phyloP scores from a whole-genome alignment of 129 eudicot genomes.

The Tagetes patula region DNA sequence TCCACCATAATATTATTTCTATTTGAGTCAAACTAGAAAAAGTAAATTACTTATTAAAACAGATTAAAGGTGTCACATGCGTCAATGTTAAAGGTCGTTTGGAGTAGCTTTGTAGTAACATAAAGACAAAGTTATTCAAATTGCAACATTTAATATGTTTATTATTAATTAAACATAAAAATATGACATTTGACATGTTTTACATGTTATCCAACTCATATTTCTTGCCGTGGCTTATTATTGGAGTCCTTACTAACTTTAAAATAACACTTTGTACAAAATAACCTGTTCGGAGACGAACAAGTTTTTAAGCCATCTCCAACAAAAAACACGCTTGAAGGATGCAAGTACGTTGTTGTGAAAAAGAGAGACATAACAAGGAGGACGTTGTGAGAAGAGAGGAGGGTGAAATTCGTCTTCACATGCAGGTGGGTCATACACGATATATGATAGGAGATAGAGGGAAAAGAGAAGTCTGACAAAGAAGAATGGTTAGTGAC shows the following conservation, averaged over 20 bases:
- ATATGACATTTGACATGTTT: neutral
- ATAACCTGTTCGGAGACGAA: no score
- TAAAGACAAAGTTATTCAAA: neutral
- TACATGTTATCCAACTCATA: constrained; percentile 11
- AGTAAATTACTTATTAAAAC: neutral
- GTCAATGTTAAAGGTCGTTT: neutral
- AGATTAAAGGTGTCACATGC: neutral
- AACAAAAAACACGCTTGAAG: no score
- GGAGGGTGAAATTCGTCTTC: no score
- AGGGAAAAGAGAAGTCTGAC: no score
- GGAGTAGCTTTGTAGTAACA: neutral
- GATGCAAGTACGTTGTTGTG: no score
- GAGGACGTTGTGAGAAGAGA: no score
- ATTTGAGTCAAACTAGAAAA: neutral
- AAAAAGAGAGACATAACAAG: no score
- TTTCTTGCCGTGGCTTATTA: neutral
- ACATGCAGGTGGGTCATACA: no score
- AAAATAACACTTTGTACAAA: no score
- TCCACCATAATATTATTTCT: neutral
- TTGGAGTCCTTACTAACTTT: neutral
- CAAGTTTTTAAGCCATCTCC: no score
- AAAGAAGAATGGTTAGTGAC: no score
- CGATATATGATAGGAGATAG: no score
- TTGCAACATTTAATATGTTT: neutral
- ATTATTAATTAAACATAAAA: neutral